A percentile compares a stretch with the other conserved stretches of the same genome.
phyloP scores from a whole-genome alignment of 306 rosid genomes.

The Mimosa bimucronata region DNA sequence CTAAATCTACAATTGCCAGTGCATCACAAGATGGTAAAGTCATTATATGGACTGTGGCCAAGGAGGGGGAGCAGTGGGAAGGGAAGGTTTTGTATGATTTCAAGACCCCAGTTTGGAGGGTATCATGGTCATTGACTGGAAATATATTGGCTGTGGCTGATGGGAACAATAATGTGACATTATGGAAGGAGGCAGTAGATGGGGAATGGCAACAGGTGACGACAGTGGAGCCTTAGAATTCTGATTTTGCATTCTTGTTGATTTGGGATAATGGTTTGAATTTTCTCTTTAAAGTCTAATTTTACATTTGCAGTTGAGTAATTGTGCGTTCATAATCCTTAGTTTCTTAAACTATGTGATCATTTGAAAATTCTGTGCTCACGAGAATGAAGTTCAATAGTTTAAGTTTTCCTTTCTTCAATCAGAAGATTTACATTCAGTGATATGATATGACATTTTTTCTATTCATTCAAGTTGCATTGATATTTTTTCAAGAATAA shows the following conservation, averaged over 20 bases:
- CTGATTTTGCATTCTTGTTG: slow-evolving; percentile 35
- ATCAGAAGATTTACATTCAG: slow-evolving; percentile 14
- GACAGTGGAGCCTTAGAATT: slow-evolving; percentile 72
- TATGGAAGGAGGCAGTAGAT: slow-evolving; percentile 87
- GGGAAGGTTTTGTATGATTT: slow-evolving; percentile 80
- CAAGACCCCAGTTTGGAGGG: slow-evolving; percentile 81
- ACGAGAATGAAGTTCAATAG: slow-evolving; percentile 43
- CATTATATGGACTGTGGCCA: slow-evolving; percentile 81
- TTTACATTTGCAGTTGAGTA: slow-evolving; percentile 36
- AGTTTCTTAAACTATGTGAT: slow-evolving; percentile 36
- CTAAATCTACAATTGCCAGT: slow-evolving; percentile 82
- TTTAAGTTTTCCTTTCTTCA: slow-evolving; percentile 23
- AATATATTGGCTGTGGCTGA: slow-evolving; percentile 88
- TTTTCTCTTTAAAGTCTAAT: slow-evolving; percentile 41
- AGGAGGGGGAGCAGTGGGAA: slow-evolving; percentile 93
- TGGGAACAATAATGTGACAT: slow-evolving; percentile 76
- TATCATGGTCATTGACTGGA: slow-evolving; percentile 89
- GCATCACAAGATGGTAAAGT: slow-evolving; percentile 84
- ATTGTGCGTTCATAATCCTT: slow-evolving; percentile 40
- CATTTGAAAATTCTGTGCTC: slow-evolving; percentile 33
- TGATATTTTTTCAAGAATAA: not conserved
- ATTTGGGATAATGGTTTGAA: slow-evolving; percentile 44
- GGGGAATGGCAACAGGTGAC: slow-evolving; percentile 94
- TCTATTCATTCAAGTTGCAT: slow-evolving; percentile 11
- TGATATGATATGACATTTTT: slow-evolving; percentile 26